Base-by-base conservation (phyloP, 148 eudicot species). In the Oxyria digyna region DNA sequence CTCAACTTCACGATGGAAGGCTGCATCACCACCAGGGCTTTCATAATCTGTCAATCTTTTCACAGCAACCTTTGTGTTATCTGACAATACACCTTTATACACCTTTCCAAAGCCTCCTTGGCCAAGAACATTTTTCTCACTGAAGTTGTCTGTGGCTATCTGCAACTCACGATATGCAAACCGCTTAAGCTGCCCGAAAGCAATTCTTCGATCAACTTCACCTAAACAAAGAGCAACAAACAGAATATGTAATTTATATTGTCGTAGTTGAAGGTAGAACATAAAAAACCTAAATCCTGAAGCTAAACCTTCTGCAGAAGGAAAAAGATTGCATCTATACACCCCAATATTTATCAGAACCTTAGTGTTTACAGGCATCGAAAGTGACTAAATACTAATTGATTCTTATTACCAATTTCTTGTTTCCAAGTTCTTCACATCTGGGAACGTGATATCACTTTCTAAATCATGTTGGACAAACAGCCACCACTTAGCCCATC, bases 41-140 rank as follows among this genome's bases (percentile, higher is more conserved):
- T 90, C 89, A 71, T 75, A 86, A 73, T 94, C 90, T 66, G 84
- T 90, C 70, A 94, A 78, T 6, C 98, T 78, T 74, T 94, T 94
- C 70, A 94, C 98, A 40, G 98, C 98, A 74, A 94, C 81, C 81
- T 90, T 91, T 46, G 89, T 87, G 72, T 80, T 79, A 78, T 94
- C 97, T 32, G 75, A 74, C 42, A 94, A 86, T 48, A 88, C 77
- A 35, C 99, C 99, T 85, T 85, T 88, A 72, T 94, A 94, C 67
- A 94, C 99, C 81, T 94, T 94, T 65, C 97, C 99, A 74, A 88
- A 94, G 27, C 99, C 97, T 35, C 99, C 99, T 80, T 87, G 97
- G 66, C 99, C 99, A 65, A 94, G 96, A 73, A 94, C 96, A 72
- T 87, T 86, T 79, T 87, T 87, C 82, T 90, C 99, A 70, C 69